A percentile compares a stretch with the other conserved stretches of the same genome.
Conservation (phyloP, 768 basidiomycete genomes). For the Termitomyces sp. region DNA sequence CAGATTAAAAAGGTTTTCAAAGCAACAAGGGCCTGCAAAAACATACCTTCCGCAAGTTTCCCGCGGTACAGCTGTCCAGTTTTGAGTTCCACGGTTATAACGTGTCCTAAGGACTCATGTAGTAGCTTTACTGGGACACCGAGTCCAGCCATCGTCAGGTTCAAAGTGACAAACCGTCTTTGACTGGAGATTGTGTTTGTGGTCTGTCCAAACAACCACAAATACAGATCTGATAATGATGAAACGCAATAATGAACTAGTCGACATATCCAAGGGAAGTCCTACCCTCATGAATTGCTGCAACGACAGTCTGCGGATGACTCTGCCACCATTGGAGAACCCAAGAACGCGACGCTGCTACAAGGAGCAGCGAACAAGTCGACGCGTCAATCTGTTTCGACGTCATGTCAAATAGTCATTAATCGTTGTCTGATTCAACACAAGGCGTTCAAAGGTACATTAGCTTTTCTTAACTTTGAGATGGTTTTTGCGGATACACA, state of each 20-base stretch:
- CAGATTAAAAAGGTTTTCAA: conserved; percentile 4
- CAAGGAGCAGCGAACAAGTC: no score
- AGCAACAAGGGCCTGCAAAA: conserved; percentile 5
- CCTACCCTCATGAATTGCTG: no score
- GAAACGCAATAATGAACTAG: no score
- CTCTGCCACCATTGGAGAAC: no score
- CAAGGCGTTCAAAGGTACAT: no score
- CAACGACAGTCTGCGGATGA: no score
- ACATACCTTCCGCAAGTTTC: conserved; percentile 91
- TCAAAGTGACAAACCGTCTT: conserved; percentile 9
- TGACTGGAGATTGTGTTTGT: conserved; percentile 8
- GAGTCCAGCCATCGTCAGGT: conserved; percentile 57
- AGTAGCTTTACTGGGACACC: conserved; percentile 96
- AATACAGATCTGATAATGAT: conserved; percentile 6
- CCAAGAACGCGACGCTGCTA: no score
- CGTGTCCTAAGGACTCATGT: conserved; percentile 93
- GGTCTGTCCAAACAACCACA: conserved; percentile 15
- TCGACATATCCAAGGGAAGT: no score
- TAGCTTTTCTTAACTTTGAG: neutral
- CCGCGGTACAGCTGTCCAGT: conserved; percentile 96
- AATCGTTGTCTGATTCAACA: conserved; percentile 21
- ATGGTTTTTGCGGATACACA: neutral
- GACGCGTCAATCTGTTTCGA: no score
- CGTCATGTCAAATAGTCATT: conserved; percentile 11
- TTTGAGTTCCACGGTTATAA: conserved; percentile 97